Percentiles rank a stretch among this genome's conserved stretches.
phyloP scores from a whole-genome alignment of 164 flowering plant species.

The Macadamia integrifolia region DNA sequence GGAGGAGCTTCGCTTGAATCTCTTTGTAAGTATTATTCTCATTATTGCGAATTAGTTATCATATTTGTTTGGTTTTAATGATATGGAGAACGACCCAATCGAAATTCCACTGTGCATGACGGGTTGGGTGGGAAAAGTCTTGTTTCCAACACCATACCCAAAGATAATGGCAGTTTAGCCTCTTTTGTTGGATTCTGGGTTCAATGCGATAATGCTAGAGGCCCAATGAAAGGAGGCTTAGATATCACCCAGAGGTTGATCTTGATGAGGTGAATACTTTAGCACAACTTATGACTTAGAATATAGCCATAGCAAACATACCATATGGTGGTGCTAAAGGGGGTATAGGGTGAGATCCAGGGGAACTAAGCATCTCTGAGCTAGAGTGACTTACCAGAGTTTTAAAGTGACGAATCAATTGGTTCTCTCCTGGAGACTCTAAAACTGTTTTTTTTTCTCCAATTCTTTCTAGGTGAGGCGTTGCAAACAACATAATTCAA shows the following conservation, averaged over 20 bases:
- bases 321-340: slow-evolving; percentile 99
- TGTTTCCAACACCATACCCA: slow-evolving; percentile 57
- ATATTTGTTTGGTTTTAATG: too few species aligned
- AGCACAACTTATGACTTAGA: slow-evolving; percentile 98
- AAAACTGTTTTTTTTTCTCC: too few species aligned
- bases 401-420: slow-evolving; percentile 19
- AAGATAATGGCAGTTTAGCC: slow-evolving; percentile 84
- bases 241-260: slow-evolving; percentile 99
- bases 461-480: too few species aligned
- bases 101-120: too few species aligned
- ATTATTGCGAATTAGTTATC: too few species aligned
- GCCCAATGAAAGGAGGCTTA: slow-evolving; percentile 99
- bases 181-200: slow-evolving; percentile 93
- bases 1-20: too few species aligned
- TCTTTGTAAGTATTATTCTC: too few species aligned
- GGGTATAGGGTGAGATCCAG: slow-evolving; percentile 88
- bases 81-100: too few species aligned
- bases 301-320: slow-evolving; percentile 88
- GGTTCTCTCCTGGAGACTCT: too few species aligned
- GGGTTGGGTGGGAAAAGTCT: too few species aligned
- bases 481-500: too few species aligned
- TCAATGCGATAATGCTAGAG: slow-evolving; percentile 96
- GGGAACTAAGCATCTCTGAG: slow-evolving; percentile 65
- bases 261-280: slow-evolving; percentile 98
- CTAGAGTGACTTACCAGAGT: slow-evolving; percentile 87